phyloP scores from a whole-genome alignment of 1,139 yeast species.

The Blastobotrys aristatus region DNA sequence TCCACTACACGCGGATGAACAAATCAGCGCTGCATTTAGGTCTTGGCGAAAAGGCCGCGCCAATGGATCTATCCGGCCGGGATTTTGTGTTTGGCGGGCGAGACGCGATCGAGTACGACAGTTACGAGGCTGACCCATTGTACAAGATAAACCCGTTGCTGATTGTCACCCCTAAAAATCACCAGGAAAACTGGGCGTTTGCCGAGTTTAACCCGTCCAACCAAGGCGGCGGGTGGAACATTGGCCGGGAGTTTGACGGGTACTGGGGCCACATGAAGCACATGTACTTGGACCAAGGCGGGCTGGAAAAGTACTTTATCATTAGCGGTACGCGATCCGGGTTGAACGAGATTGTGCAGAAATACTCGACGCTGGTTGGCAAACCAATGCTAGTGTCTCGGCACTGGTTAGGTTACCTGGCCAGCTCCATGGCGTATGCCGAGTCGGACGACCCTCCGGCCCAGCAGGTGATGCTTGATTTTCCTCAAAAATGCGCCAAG shows the following conservation, averaged over 20 bases:
- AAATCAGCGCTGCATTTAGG: background rate
- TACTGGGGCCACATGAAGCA: background rate
- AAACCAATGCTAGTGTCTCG: background rate
- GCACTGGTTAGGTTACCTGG: background rate
- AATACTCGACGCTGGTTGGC: background rate
- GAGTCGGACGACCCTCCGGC: constrained; percentile 1
- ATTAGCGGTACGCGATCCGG: background rate
- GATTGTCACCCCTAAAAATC: background rate
- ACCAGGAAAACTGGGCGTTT: background rate
- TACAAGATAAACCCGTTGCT: background rate
- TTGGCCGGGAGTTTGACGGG: background rate
- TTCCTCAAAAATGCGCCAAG: background rate
- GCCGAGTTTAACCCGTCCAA: background rate
- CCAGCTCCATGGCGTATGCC: background rate
- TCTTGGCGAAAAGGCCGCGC: background rate
- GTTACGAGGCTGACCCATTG: background rate
- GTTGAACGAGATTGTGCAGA: background rate
- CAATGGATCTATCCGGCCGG: background rate
- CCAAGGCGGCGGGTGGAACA: background rate
- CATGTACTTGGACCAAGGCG: background rate
- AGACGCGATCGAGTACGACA: background rate
- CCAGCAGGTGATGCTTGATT: background rate
- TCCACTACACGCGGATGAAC: background rate
- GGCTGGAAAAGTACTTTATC: background rate
- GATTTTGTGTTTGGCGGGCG: background rate